These are phyloP conservation scores for Juncus effusus DNA, from an alignment of 176 grass and related monocot genomes.

Conservation along the genomic window DNA sequence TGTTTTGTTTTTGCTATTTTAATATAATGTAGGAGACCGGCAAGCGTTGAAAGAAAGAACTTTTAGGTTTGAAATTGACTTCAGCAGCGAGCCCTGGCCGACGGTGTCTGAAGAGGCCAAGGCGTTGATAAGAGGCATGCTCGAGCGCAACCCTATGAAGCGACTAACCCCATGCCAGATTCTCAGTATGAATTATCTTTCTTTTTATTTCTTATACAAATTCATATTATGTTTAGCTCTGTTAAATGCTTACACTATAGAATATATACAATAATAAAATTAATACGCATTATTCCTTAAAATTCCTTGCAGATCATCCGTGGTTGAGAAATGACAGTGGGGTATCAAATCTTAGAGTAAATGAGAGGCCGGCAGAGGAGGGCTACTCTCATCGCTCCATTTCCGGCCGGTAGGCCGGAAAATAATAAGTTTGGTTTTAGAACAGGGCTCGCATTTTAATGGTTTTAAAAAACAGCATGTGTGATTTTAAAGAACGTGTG, in stretches of 20 bases:
- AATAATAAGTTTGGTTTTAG: no score
- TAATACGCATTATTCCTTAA: background rate
- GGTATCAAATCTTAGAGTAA: background rate
- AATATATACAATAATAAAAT: no score
- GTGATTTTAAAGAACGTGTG: no score
- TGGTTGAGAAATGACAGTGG: slow-evolving; percentile 1
- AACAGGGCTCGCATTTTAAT: no score
- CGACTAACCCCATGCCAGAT: slow-evolving; percentile 14
- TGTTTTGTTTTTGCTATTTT: background rate
- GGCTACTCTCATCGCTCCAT: background rate
- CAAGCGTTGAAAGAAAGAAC: background rate
- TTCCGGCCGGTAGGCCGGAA: no score
- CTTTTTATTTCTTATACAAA: background rate
- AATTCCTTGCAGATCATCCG: background rate
- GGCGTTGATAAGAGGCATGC: slow-evolving; percentile 4
- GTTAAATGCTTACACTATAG: background rate
- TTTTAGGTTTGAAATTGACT: background rate
- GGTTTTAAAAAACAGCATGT: no score
- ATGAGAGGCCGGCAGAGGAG: background rate
- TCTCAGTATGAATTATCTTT: slow-evolving; percentile 11
- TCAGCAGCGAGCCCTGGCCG: background rate
- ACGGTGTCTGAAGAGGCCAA: slow-evolving; percentile 13
- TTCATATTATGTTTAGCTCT: background rate
- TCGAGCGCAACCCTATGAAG: slow-evolving; percentile 1
- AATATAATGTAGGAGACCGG: slow-evolving; percentile 7